phyloP scores from a whole-genome alignment of 1,284 basidiomycete genomes.

The Tilletia caries region DNA sequence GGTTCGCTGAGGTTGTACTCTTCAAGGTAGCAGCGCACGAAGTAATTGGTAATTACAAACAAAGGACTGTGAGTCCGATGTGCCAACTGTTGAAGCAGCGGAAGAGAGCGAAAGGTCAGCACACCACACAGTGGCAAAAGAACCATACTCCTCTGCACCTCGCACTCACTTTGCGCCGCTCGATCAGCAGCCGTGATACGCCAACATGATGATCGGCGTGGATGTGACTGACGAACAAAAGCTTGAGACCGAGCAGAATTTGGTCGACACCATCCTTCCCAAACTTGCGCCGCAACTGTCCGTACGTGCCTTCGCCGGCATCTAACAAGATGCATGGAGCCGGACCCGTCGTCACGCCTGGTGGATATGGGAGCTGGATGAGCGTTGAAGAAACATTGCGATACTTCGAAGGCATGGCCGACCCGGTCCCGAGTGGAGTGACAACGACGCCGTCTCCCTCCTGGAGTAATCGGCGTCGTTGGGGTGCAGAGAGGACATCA shows the following conservation, averaged over 20 bases:
- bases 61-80: conserved; percentile 56
- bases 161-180: conserved; percentile 65
- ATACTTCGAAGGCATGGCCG: conserved; percentile 68
- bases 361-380: conserved; percentile 31
- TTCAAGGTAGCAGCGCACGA: conserved; percentile 64
- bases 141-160: conserved; percentile 14
- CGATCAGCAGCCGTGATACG: conserved; percentile 68
- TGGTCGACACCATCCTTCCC: conserved; percentile 56
- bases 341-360: background rate
- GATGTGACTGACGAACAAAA: conserved; percentile 83
- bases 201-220: conserved; percentile 93
- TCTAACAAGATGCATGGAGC: conserved; percentile 68
- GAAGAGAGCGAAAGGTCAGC: conserved; percentile 43
- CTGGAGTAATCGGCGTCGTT: conserved; percentile 59
- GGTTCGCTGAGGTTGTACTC: conserved; percentile 68
- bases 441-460: conserved; percentile 61
- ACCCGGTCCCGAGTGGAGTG: conserved; percentile 81
- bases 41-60: conserved; percentile 66
- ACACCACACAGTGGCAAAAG: conserved; percentile 28
- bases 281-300: conserved; percentile 76
- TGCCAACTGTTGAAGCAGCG: conserved; percentile 62
- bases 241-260: conserved; percentile 65
- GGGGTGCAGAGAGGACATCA: conserved; percentile 11
- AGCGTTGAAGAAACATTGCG: conserved; percentile 50
- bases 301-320: conserved; percentile 84